phyloP scores from a whole-genome alignment of 2,329 filamentous ascomycete species.

The Lecanosticta acicola region DNA sequence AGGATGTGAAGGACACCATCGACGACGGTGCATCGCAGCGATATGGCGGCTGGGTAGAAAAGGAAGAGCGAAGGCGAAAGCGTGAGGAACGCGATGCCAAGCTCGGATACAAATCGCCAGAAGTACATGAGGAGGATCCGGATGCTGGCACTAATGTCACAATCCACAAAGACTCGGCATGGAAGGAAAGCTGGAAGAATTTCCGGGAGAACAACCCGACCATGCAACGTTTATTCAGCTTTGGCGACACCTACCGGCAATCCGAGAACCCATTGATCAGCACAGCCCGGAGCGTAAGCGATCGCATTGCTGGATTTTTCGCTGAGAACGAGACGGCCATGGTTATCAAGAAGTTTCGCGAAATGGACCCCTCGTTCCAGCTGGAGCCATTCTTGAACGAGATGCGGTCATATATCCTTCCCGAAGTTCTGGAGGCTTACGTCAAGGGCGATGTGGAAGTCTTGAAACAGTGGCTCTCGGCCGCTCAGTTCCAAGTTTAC shows the following conservation, averaged over 20 bases:
- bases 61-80: conserved; percentile 80
- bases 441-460: conserved; percentile 92
- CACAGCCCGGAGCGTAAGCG: conserved; percentile 88
- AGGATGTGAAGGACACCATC: conserved; percentile 87
- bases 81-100: conserved; percentile 67
- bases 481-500: conserved; percentile 94
- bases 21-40: conserved; percentile 94
- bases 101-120: conserved; percentile 36
- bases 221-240: conserved; percentile 79
- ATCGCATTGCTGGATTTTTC: conserved; percentile 90
- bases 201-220: conserved; percentile 87
- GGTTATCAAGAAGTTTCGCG: conserved; percentile 96
- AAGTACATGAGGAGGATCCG: conserved; percentile 74
- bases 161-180: conserved; percentile 91
- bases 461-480: conserved; percentile 90
- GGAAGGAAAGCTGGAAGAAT: conserved; percentile 97
- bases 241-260: conserved; percentile 86
- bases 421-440: conserved; percentile 94
- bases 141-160: conserved; percentile 94
- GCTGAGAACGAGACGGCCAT: conserved; percentile 96
- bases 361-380: conserved; percentile 93
- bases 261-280: conserved; percentile 94
- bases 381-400: conserved; percentile 92
- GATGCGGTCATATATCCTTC: conserved; percentile 94
- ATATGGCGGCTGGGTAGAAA: conserved; percentile 95